These are phyloP conservation scores for Hyaloscypha finlandica DNA, from an alignment of 495 filamentous ascomycete species.

Conservation along the genomic window DNA sequence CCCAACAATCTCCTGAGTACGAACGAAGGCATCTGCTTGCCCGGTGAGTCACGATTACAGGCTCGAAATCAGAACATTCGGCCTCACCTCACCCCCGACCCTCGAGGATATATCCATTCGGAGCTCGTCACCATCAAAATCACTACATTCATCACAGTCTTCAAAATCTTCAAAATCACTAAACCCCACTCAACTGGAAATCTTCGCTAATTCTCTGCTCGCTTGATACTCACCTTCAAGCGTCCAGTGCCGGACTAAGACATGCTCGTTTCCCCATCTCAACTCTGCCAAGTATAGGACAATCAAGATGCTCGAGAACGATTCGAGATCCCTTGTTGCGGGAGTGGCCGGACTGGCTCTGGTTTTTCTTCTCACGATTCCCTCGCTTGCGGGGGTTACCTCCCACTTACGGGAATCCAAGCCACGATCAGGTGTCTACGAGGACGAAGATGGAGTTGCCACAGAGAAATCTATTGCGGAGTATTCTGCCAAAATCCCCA, in stretches of 20 bases:
- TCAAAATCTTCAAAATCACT: background rate
- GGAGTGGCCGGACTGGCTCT: constrained; percentile 11
- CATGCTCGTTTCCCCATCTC: background rate
- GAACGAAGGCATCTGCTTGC: background rate
- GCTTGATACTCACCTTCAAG: background rate
- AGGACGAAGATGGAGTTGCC: constrained; percentile 64
- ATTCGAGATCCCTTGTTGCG: constrained; percentile 25
- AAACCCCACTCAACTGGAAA: background rate
- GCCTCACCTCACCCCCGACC: background rate
- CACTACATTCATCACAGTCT: background rate
- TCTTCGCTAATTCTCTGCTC: background rate
- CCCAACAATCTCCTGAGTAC: background rate
- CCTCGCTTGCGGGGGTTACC: constrained; percentile 13
- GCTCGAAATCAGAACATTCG: background rate
- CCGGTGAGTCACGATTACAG: background rate
- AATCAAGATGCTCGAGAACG: constrained; percentile 25
- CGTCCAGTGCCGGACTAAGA: background rate
- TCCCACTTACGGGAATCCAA: constrained; percentile 27
- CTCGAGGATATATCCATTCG: background rate
- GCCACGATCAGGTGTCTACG: constrained; percentile 43
- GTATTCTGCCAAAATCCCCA: constrained; percentile 54
- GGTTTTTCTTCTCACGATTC: constrained; percentile 23
- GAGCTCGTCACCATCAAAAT: background rate
- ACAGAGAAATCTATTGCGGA: constrained; percentile 54
- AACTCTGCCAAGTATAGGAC: background rate